These are phyloP conservation scores for Amaranthus cruentus DNA, from an alignment of 148 eudicot genomes.

Conservation along the genomic window DNA sequence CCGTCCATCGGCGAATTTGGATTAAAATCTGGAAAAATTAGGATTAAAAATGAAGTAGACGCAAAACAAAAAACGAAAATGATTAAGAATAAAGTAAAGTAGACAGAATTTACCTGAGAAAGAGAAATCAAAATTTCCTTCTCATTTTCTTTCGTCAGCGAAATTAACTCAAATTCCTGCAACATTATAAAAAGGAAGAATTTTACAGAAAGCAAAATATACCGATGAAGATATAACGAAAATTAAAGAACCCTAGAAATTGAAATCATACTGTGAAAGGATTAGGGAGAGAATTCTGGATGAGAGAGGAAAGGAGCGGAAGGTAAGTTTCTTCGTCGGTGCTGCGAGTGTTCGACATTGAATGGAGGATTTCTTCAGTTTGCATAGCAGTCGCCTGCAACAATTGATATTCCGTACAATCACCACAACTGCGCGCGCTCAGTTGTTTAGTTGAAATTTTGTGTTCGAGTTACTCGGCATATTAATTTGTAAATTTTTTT, in stretches of 20 bases:
- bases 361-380: neutral
- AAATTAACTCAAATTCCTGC: conserved; percentile 26
- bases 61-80: neutral
- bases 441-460: no score
- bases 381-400: neutral
- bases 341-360: neutral
- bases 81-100: neutral
- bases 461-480: no score
- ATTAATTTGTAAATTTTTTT: no score
- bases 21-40: conserved; percentile 38
- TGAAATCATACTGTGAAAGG: conserved; percentile 27
- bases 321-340: neutral
- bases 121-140: conserved; percentile 38
- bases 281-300: conserved; percentile 34
- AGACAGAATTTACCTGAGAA: conserved; percentile 36
- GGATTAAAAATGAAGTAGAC: conserved; percentile 5
- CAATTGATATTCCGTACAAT: neutral
- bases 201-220: neutral
- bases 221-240: neutral
- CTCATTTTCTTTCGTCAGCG: conserved; percentile 28
- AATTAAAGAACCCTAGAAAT: conserved; percentile 11
- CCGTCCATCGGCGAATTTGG: conserved; percentile 49
- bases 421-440: no score
- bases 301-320: conserved; percentile 42
- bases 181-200: neutral